A percentile compares a stretch with the other conserved stretches of the same genome.
phyloP scores from a whole-genome alignment of 106 monocot genomes.

The Dendrobium officinale region DNA sequence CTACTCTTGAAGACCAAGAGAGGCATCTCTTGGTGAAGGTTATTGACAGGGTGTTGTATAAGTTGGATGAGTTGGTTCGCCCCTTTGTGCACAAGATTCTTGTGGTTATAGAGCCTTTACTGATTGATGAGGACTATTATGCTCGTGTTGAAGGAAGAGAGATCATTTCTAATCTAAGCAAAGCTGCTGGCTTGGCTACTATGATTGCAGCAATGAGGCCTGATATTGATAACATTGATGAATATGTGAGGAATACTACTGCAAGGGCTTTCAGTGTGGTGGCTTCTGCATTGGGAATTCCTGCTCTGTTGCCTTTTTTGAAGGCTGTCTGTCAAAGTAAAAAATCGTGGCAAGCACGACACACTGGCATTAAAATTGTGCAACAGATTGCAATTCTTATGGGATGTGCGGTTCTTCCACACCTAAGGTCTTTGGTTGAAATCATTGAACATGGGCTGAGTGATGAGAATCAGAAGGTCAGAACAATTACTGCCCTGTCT shows the following conservation, averaged over 20 bases:
- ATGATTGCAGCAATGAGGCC: slow-evolving; percentile 99
- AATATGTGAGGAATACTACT: slow-evolving; percentile 94
- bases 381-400: slow-evolving; percentile 99
- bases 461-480: slow-evolving; percentile 97
- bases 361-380: slow-evolving; percentile 94
- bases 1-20: slow-evolving; percentile 93
- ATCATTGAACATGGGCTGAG: slow-evolving; percentile 91
- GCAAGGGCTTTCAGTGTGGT: slow-evolving; percentile 99
- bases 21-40: slow-evolving; percentile 94
- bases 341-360: slow-evolving; percentile 97
- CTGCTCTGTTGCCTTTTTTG: slow-evolving; percentile 86
- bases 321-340: slow-evolving; percentile 99
- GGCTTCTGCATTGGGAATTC: slow-evolving; percentile 95
- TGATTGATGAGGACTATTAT: slow-evolving; percentile 99
- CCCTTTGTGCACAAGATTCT: slow-evolving; percentile 97
- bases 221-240: slow-evolving; percentile 98
- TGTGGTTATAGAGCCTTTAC: slow-evolving; percentile 89
- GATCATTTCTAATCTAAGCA: slow-evolving; percentile 97
- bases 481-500: slow-evolving; percentile 96
- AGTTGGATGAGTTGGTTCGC: slow-evolving; percentile 86
- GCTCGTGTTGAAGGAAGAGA: slow-evolving; percentile 97
- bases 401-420: slow-evolving; percentile 97
- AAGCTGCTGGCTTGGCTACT: slow-evolving; percentile 89
- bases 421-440: slow-evolving; percentile 88
- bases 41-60: slow-evolving; percentile 91